Base-by-base conservation (phyloP, 1,284 basidiomycete genomes). In the Anthracocystis panici-leucophaei region DNA sequence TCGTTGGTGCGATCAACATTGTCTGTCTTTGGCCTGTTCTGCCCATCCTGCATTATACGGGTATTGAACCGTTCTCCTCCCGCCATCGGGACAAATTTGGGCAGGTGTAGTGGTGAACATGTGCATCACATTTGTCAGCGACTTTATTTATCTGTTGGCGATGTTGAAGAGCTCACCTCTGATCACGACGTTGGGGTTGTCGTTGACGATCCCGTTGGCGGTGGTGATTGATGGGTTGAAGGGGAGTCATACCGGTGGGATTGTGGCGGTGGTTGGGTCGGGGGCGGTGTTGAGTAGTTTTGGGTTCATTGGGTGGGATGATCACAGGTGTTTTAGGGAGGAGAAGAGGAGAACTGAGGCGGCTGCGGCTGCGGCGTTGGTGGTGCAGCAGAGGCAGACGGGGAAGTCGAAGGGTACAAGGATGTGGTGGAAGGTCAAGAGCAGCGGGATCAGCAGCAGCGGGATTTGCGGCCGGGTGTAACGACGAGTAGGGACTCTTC, bases 151-250 rank as follows among this genome's bases (percentile, higher is more conserved):
- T 31, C 75, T 85, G 46, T 59, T 82, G 74, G 93, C 96, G 6
- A 97, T 98, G 95, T 90, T 99, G 71, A 97, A 97, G 88, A 97
- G 95, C 3, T 96, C 95, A 3, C 96, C 84, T 16, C 56, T 85
- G 75, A 92, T 96, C 23, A 95, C 94, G 14, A 99, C 96, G 0
- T 88, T 99, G 65, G 96, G 97, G 18, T 88, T 99, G 20, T 94
- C 92, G 62, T 88, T 99, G n/a, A 98, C 97, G 0, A 97, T 98
- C 82, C 94, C 94, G 10, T 87, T 95, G 57, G 93, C 94, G 1
- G 91, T 95, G 42, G 60, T 92, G 20, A 93, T 93, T 11, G 94
- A 96, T 85, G 88, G 91, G 67, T 80, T 92, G 51, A 87, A 92
- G 12, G 88, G 90, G 2, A 70, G 75, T 20, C 77, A 81, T 46